Percentiles rank a stretch among this genome's conserved stretches.
phyloP scores from a whole-genome alignment of 2,329 filamentous ascomycete species.

The Atkinsonella texensis region DNA sequence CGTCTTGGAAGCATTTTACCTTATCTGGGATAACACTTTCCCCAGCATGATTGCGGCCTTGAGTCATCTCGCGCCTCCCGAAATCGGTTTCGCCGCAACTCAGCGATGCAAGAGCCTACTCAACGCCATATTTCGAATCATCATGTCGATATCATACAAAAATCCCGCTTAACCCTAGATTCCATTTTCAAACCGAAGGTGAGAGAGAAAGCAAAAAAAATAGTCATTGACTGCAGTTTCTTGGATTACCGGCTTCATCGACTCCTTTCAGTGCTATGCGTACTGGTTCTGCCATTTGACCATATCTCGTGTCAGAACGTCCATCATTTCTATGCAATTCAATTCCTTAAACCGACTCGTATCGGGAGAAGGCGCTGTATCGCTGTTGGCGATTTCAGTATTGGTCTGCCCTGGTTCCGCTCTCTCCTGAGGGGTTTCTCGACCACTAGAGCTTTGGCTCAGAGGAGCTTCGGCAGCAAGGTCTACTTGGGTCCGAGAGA shows the following conservation, averaged over 20 bases:
- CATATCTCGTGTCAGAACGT: constrained; percentile 65
- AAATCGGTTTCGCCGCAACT: not conserved
- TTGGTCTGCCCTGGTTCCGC: constrained; percentile 24
- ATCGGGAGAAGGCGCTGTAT: constrained; percentile 12
- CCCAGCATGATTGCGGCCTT: not conserved
- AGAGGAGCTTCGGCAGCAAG: constrained; percentile 54
- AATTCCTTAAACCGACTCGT: constrained; percentile 58
- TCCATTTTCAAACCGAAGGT: not conserved
- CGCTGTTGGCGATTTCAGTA: constrained; percentile 17
- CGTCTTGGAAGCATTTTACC: too few species aligned
- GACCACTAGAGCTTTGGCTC: constrained; percentile 23
- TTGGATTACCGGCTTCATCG: not conserved
- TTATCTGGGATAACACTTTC: too few species aligned
- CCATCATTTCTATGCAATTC: constrained; percentile 82
- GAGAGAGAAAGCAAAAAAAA: not conserved
- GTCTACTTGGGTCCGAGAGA: constrained; percentile 78
- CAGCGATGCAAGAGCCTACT: constrained; percentile 5
- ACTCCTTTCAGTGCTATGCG: constrained; percentile 16
- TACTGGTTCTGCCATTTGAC: constrained; percentile 77
- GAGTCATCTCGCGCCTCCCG: not conserved
- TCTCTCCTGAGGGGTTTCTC: constrained; percentile 23
- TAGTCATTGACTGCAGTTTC: not conserved
- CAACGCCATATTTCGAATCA: constrained; percentile 6
- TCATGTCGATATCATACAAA: constrained; percentile 6
- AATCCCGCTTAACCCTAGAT: not conserved